Evolutionary conservation across 352 stramenopile species (phyloP), one percentile per base, ranked within the genome.

Genomic region (Pythium grandisporangium): DNA sequence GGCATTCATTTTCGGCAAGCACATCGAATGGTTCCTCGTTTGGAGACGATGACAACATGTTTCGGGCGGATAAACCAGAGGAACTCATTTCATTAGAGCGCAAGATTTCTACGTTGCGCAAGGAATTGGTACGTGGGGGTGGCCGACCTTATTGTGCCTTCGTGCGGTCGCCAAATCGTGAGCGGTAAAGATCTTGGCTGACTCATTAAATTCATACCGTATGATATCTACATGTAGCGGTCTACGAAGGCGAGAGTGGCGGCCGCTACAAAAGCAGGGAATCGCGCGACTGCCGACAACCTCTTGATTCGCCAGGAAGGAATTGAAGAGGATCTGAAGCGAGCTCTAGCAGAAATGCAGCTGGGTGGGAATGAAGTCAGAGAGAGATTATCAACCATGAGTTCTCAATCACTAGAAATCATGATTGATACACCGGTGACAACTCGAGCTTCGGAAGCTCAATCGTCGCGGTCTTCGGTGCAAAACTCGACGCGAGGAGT

Each of bases 21-120:
- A n/a, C n/a, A n/a, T n/a, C n/a, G n/a, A n/a, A n/a, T n/a, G n/a
- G n/a, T n/a, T n/a, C n/a, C n/a, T n/a, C n/a, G n/a, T n/a, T n/a
- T n/a, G n/a, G n/a, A n/a, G n/a, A n/a, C n/a, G n/a, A n/a, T n/a
- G n/a, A n/a, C n/a, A n/a, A n/a, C n/a, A n/a, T n/a, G n/a, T n/a
- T n/a, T n/a, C n/a, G n/a, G n/a, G n/a, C n/a, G n/a, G 71, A 85
- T 33, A 79, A 77, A 42, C 70, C 74, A 4, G 74, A 74, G 14
- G 72, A 88, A 44, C 59, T 84, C 32, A 82, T 91, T 35, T 85
- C 82, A 38, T 44, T 86, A 30, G 78, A 91, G 45, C 82, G 77
- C 42, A 80, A 79, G 37, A 82, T 87, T 26, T 69, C 63, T 4
- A 57, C 74, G 4, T 39, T 88, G 14, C 63, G 59, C 8, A 85